These are phyloP conservation scores for Copromyces sp. DNA, from an alignment of 495 filamentous ascomycete species.

Conservation along the genomic window DNA sequence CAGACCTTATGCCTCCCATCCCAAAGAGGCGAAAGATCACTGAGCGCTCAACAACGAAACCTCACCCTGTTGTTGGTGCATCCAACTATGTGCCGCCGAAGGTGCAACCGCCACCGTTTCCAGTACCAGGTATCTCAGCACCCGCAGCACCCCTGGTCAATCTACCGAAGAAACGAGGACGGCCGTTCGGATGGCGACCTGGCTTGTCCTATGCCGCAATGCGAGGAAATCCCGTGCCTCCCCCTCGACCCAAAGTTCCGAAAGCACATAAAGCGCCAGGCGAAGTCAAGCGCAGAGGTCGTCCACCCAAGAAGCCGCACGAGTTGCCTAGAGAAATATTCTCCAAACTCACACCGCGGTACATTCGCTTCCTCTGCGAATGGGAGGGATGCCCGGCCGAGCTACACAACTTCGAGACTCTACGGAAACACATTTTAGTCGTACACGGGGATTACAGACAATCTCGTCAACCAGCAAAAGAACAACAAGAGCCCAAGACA, in stretches of 20 bases:
- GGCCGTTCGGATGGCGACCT: conserved; percentile 19
- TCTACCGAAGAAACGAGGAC: conserved; percentile 19
- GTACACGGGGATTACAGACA: conserved; percentile 30
- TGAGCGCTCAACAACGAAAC: neutral
- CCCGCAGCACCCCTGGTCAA: neutral
- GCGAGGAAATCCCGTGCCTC: neutral
- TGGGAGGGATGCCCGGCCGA: conserved; percentile 49
- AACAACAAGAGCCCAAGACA: conserved; percentile 5
- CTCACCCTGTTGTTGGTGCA: neutral
- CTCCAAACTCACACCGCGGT: conserved; percentile 14
- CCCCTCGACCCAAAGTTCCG: conserved; percentile 3
- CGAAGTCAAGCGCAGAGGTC: conserved; percentile 13
- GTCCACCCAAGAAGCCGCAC: conserved; percentile 12
- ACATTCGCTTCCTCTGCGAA: conserved; percentile 24
- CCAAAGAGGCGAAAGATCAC: neutral
- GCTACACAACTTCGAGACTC: conserved; percentile 62
- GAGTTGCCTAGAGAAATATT: conserved; percentile 18
- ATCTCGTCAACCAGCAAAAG: neutral
- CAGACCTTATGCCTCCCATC: conserved; percentile 1
- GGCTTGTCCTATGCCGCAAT: conserved; percentile 13
- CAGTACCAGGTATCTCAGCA: neutral
- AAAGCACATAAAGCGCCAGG: conserved; percentile 9
- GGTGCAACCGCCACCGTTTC: neutral
- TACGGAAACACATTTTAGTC: conserved; percentile 56
- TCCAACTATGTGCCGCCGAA: neutral